Evolutionary conservation across 2,329 filamentous ascomycete species (phyloP).

Genomic region (Sodiomyces alkalinus): DNA sequence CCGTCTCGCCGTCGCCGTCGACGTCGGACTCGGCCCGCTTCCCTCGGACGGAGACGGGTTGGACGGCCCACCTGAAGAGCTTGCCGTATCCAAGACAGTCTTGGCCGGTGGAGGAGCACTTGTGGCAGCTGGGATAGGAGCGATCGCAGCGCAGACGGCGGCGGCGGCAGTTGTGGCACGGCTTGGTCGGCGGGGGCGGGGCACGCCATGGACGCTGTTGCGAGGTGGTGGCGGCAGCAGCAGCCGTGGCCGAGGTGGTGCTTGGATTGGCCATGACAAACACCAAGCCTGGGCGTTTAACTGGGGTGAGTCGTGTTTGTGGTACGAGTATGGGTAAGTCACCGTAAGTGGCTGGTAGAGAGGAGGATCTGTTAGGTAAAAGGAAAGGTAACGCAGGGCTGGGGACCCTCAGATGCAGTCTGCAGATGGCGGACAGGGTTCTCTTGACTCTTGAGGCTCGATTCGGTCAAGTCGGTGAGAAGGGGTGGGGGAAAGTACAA

Average conservation of each 20-base stretch:
- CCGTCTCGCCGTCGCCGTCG: no score
- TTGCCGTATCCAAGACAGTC: slow-evolving; percentile 39
- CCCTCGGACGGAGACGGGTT: slow-evolving; percentile 26
- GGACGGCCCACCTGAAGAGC: slow-evolving; percentile 35
- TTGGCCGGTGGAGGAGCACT: slow-evolving; percentile 30
- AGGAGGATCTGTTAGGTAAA: not conserved
- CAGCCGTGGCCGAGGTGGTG: slow-evolving; percentile 1
- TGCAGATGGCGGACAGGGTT: no score
- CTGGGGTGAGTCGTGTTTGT: no score
- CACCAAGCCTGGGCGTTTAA: no score
- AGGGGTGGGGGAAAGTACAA: no score
- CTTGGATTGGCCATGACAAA: no score
- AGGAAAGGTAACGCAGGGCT: no score
- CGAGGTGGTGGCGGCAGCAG: not conserved
- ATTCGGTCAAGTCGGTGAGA: no score
- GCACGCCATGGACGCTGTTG: no score
- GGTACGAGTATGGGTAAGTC: no score
- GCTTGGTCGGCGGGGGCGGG: slow-evolving; percentile 8
- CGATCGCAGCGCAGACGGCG: slow-evolving; percentile 37
- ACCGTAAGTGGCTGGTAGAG: not conserved
- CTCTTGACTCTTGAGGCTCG: no score
- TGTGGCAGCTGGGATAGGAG: slow-evolving; percentile 33
- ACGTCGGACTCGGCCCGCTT: slow-evolving; percentile 24
- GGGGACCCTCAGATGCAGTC: no score
- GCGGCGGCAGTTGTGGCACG: slow-evolving; percentile 39